Conservation (phyloP, 1,284 basidiomycete species). For the Baeospora myosura region DNA sequence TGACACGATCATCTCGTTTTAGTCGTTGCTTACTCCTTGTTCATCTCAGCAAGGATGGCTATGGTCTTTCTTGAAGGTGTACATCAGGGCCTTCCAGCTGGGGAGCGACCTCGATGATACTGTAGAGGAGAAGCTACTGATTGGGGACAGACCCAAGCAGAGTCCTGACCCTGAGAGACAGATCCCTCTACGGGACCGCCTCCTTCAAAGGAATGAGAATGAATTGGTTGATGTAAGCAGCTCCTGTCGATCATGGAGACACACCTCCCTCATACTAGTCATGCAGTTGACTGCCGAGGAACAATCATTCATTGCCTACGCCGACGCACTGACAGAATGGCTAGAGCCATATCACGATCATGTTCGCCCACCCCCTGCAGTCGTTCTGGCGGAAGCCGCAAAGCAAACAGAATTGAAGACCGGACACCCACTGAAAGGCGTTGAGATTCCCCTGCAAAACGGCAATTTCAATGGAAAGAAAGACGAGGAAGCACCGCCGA, state of each 20-base stretch:
- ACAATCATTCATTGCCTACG: constrained; percentile 46
- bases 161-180: constrained; percentile 42
- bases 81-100: constrained; percentile 67
- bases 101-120: constrained; percentile 71
- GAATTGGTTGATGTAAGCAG: constrained; percentile 47
- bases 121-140: constrained; percentile 69
- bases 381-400: constrained; percentile 65
- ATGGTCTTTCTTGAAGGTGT: constrained; percentile 61
- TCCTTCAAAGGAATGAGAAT: constrained; percentile 40
- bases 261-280: constrained; percentile 6
- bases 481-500: constrained; percentile 56
- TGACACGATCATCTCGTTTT: not conserved
- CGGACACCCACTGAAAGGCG: constrained; percentile 56
- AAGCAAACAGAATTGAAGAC: constrained; percentile 64
- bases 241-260: not conserved
- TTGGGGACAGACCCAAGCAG: constrained; percentile 71
- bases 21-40: not conserved
- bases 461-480: constrained; percentile 46
- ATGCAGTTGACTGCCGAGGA: constrained; percentile 61
- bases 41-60: constrained; percentile 58
- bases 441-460: constrained; percentile 33
- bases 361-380: constrained; percentile 57
- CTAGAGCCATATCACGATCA: constrained; percentile 67
- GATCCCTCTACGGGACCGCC: constrained; percentile 48
- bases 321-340: constrained; percentile 59